phyloP scores from a whole-genome alignment of 2,329 filamentous ascomycete genomes.

The Ilyonectria sp. region DNA sequence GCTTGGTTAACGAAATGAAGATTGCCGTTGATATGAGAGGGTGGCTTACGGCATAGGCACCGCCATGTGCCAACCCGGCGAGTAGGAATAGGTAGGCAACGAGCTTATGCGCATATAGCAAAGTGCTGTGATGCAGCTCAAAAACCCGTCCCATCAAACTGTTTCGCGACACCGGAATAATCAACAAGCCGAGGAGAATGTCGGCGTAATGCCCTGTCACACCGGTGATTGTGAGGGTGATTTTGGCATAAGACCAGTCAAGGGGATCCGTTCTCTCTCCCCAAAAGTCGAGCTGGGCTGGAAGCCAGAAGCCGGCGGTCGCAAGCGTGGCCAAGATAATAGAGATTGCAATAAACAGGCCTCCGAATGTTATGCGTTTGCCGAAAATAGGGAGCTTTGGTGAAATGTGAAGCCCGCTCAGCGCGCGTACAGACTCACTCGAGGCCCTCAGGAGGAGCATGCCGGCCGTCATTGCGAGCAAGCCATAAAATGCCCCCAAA shows the following conservation, averaged over 20 bases:
- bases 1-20: neutral
- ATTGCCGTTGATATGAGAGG: neutral
- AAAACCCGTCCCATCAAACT: conserved; percentile 25
- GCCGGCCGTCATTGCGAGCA: neutral
- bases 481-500: conserved; percentile 12
- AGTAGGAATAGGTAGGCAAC: conserved; percentile 18
- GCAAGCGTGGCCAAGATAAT: conserved; percentile 4
- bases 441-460: neutral
- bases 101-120: conserved; percentile 24
- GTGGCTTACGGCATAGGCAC: conserved; percentile 22
- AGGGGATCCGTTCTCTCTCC: conserved; percentile 25
- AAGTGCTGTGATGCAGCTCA: conserved; percentile 15
- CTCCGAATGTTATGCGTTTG: conserved; percentile 14
- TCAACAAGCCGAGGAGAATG: conserved; percentile 24
- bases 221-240: conserved; percentile 19
- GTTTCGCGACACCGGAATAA: conserved; percentile 25
- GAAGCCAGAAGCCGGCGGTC: conserved; percentile 19
- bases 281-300: conserved; percentile 24
- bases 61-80: conserved; percentile 5
- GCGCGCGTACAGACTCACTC: neutral
- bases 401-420: conserved; percentile 6
- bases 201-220: conserved; percentile 31
- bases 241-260: conserved; percentile 25
- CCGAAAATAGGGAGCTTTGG: conserved; percentile 15
- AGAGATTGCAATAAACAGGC: neutral